phyloP scores from a whole-genome alignment of 352 stramenopile species.

The Blastocystis hominis region DNA sequence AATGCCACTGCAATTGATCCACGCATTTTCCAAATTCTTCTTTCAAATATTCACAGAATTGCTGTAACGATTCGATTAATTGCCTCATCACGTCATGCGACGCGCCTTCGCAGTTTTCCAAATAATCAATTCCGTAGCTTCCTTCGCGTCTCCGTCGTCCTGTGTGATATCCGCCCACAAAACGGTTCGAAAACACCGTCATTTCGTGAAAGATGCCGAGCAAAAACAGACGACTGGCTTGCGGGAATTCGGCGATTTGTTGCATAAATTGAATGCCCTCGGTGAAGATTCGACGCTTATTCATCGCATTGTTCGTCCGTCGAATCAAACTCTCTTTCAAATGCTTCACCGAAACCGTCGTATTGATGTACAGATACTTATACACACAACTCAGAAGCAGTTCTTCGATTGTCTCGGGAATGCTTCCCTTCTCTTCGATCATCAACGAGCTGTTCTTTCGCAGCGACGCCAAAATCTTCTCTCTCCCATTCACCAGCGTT shows the following conservation, averaged over 20 bases:
- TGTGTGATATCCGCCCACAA: slow-evolving; percentile 8
- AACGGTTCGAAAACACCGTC: slow-evolving; percentile 5
- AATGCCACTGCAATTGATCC: slow-evolving; percentile 6
- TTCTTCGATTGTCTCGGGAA: slow-evolving; percentile 2
- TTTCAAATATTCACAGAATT: slow-evolving; percentile 32
- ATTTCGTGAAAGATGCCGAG: slow-evolving; percentile 31
- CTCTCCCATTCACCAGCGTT: not conserved
- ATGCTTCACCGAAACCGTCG: not conserved
- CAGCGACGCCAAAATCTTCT: not conserved
- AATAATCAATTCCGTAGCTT: slow-evolving; percentile 31
- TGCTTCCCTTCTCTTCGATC: slow-evolving; percentile 35
- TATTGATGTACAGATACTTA: slow-evolving; percentile 12
- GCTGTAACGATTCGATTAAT: not conserved
- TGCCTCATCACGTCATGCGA: not conserved
- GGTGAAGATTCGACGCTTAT: slow-evolving; percentile 14
- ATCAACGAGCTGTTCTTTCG: not conserved
- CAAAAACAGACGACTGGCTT: slow-evolving; percentile 31
- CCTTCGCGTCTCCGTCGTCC: not conserved
- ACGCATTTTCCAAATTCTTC: not conserved
- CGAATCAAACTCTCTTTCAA: not conserved
- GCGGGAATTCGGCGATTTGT: not conserved
- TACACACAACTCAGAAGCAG: not conserved
- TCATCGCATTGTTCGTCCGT: slow-evolving; percentile 12
- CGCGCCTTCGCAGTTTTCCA: slow-evolving; percentile 48
- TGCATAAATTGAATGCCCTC: slow-evolving; percentile 2